phyloP scores from a whole-genome alignment of 2,329 filamentous ascomycete species.

The Monilinia aucupariae region DNA sequence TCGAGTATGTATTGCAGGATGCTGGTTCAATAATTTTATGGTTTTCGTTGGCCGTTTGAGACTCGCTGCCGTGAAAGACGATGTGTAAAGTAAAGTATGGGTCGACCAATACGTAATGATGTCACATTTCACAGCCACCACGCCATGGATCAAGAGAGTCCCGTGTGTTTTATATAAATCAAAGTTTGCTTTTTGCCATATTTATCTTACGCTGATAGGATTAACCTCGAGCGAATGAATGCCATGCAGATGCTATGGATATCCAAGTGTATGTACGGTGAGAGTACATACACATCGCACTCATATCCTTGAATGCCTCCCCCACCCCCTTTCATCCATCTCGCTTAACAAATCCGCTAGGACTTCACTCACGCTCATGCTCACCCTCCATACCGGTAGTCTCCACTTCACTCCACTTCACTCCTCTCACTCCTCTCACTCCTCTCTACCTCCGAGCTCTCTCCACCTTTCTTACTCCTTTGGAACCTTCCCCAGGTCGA shows the following conservation, averaged over 20 bases:
- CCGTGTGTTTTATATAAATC: not conserved
- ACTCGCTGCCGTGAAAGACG: no score
- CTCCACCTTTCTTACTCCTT: slow-evolving; percentile 30
- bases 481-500: slow-evolving; percentile 32
- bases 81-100: no score
- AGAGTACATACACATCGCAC: not conserved
- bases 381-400: no score
- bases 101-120: not conserved
- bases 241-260: not conserved
- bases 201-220: not conserved
- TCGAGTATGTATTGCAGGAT: no score
- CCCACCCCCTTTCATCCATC: not conserved
- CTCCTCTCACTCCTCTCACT: slow-evolving; percentile 27
- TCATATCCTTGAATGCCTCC: not conserved
- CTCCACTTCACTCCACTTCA: not conserved
- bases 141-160: not conserved
- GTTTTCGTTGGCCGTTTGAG: no score
- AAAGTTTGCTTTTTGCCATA: not conserved
- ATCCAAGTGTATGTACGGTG: not conserved
- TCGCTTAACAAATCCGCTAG: not conserved
- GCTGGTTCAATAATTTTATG: no score
- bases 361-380: no score
- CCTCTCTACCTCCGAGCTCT: slow-evolving; percentile 33
- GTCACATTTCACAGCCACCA: not conserved
- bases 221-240: not conserved